Evolutionary conservation across 441 rosid genomes (phyloP), one percentile per base, ranked within the genome.

Genomic region (Pelargonium cotyledonis): DNA sequence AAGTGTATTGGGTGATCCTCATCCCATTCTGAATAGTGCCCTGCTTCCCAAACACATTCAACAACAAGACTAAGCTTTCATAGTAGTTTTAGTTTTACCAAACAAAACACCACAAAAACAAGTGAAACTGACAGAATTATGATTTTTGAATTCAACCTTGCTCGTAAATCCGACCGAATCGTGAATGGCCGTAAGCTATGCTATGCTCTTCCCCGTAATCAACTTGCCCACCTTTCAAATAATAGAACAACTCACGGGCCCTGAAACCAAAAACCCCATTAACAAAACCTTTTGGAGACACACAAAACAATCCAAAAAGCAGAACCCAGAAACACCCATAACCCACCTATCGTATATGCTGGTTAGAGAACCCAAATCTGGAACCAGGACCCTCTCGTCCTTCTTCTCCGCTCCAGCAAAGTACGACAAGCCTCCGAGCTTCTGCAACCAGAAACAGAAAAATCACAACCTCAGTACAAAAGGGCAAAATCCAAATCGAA

Each of bases 371-470:
- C 99, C 99, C 84, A 94, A 80, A 85, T 95, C 97, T 53, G 97
- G 99, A 74, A 95, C 96, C 64, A 91, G 85, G 82, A 90, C 96
- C 78, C 88, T 90, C 78, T 87, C 96, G 73, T 89, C 89, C 80
- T 90, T 95, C 86, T 88, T 89, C 84, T 95, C 99, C 19, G 97
- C 99, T 68, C 99, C 97, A 1, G 86, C 96, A 80, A 95, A 95
- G 76, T 95, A 95, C 2, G 99, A 91, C 61, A 91, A 81, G 47
- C 96, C 96, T 69, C 96, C 99, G 81, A 95, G 75, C 77, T 77
- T 87, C 97, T 95, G 75, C 58, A 79, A 41, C 69, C 73, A 67
- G 46, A 12, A 16, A 6, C 12, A 9, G 53, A 46, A 31, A 65
- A 71, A 64, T 7, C 11, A 72, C 65, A 70, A 69, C 21, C 76